A percentile compares a stretch with the other conserved stretches of the same genome.
Conservation (phyloP, 148 eudicot genomes). For the Beta vulgaris region DNA sequence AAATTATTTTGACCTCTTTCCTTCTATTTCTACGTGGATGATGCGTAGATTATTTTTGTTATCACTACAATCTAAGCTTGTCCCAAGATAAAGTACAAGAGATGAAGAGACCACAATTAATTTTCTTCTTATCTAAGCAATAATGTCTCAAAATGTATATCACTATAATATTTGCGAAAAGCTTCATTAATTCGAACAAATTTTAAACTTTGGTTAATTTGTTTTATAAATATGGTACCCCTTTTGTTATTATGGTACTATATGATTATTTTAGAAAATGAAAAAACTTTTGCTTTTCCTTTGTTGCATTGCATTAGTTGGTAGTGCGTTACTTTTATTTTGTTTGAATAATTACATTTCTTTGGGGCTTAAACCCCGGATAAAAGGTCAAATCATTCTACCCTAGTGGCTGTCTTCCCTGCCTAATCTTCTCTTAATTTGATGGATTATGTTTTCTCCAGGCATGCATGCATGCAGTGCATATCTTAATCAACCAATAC, state of each 20-base stretch:
- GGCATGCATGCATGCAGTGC: conserved; percentile 10
- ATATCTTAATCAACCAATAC: neutral
- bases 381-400: conserved; percentile 35
- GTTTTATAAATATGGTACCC: too few species aligned
- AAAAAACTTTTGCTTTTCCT: conserved; percentile 11
- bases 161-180: neutral
- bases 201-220: neutral
- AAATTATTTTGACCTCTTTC: too few species aligned
- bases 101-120: too few species aligned
- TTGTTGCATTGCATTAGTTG: neutral
- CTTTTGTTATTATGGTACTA: neutral
- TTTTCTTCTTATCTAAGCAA: conserved; percentile 4
- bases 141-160: neutral
- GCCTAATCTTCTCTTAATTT: conserved; percentile 41
- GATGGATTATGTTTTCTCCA: conserved; percentile 28
- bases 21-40: too few species aligned
- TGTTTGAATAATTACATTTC: neutral
- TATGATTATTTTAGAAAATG: too few species aligned
- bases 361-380: conserved; percentile 26
- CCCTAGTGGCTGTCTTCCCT: conserved; percentile 27
- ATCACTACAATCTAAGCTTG: neutral
- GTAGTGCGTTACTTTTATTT: neutral
- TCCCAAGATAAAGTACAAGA: neutral
- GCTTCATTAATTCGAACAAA: neutral
- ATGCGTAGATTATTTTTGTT: too few species aligned